Conservation (phyloP, 306 rosid species). For the Rubus idaeus region DNA sequence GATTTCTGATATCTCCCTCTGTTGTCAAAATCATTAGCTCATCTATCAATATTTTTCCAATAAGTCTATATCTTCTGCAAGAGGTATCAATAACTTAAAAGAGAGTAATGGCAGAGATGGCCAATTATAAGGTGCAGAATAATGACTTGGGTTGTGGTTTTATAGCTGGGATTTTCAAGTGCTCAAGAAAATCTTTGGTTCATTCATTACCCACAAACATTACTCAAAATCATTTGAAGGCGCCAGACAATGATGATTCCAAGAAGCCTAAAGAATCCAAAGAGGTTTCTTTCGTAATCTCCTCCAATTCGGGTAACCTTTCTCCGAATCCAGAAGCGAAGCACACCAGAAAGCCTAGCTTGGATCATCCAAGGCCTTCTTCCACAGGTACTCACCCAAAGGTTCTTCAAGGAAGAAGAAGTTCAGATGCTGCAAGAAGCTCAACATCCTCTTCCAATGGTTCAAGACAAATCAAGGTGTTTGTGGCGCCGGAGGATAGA, state of each 20-base stretch:
- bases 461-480: conserved; percentile 35
- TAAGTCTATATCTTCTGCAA: conserved; percentile 8
- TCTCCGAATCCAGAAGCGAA: conserved; percentile 30
- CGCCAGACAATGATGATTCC: conserved; percentile 22
- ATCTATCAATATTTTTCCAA: background rate
- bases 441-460: conserved; percentile 56
- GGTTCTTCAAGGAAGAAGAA: conserved; percentile 33
- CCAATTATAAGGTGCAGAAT: conserved; percentile 32
- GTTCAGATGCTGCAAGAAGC: conserved; percentile 64
- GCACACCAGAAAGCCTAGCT: conserved; percentile 32
- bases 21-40: conserved; percentile 4
- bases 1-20: conserved; percentile 4
- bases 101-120: conserved; percentile 49
- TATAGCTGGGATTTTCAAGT: conserved; percentile 57
- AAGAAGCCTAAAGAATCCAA: conserved; percentile 19
- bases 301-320: conserved; percentile 10
- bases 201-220: conserved; percentile 62
- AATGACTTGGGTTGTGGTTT: conserved; percentile 59
- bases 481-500: conserved; percentile 21
- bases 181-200: conserved; percentile 63
- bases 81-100: background rate
- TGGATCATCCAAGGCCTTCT: conserved; percentile 34
- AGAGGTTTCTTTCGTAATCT: conserved; percentile 11
- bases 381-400: conserved; percentile 25
- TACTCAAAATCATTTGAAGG: conserved; percentile 25